These are phyloP conservation scores for Venturia aucupariae DNA, from an alignment of 2,329 filamentous ascomycete genomes.

Conservation along the genomic window DNA sequence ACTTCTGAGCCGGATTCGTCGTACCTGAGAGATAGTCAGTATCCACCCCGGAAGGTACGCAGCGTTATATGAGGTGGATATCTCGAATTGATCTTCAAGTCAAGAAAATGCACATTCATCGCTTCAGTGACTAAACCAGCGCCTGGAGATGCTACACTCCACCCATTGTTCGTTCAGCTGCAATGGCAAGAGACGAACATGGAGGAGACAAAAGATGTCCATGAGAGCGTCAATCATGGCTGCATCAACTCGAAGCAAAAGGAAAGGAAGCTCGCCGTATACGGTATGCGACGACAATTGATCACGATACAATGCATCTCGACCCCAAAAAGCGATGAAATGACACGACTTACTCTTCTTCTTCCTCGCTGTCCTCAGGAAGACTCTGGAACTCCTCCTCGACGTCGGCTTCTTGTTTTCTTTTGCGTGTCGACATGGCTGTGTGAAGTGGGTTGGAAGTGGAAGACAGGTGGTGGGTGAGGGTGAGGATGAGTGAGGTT, in stretches of 20 bases:
- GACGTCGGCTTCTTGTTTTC: slow-evolving; percentile 34
- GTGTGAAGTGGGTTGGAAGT: not conserved
- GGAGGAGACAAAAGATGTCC: not conserved
- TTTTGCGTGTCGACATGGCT: slow-evolving; percentile 36
- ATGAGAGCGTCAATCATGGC: not conserved
- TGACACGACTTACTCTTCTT: slow-evolving; percentile 37
- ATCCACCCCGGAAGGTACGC: slow-evolving; percentile 18
- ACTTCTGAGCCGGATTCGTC: slow-evolving; percentile 27
- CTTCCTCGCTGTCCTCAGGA: slow-evolving; percentile 34
- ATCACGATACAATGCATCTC: not conserved
- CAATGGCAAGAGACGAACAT: not conserved
- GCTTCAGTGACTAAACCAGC: not conserved
- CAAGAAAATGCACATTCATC: not conserved
- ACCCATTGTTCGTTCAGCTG: not conserved
- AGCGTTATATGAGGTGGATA: not conserved
- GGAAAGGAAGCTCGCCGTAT: not conserved
- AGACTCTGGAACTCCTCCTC: slow-evolving; percentile 37
- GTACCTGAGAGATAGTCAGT: slow-evolving; percentile 22
- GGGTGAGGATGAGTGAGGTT: too few species aligned
- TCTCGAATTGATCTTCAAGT: not conserved
- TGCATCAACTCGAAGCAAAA: not conserved
- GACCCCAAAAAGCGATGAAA: slow-evolving; percentile 17
- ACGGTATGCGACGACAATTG: slow-evolving; percentile 13
- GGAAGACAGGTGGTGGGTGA: not conserved
- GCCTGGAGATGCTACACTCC: not conserved